A percentile compares a stretch with the other conserved stretches of the same genome.
These are phyloP conservation scores for Phoma herbarum DNA, from an alignment of 2,329 filamentous ascomycete genomes.

Conservation along the genomic window DNA sequence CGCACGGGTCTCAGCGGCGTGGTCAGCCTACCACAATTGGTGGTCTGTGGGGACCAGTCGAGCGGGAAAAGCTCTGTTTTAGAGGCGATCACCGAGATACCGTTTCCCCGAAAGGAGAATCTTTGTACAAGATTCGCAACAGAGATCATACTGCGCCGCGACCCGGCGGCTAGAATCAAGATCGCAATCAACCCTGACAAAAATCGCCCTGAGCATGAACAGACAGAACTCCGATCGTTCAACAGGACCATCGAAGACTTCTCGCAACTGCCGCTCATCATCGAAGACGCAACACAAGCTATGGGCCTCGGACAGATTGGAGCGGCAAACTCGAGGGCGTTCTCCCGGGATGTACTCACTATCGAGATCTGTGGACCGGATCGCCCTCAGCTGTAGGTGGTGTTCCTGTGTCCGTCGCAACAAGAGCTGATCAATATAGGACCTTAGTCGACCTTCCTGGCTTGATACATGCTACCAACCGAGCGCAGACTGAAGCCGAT, in stretches of 20 bases:
- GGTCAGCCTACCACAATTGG: constrained; percentile 33
- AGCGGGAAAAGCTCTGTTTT: constrained; percentile 70
- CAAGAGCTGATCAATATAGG: background rate
- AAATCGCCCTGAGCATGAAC: constrained; percentile 32
- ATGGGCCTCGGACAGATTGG: constrained; percentile 55
- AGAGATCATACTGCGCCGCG: constrained; percentile 52
- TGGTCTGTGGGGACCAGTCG: constrained; percentile 46
- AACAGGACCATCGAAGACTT: constrained; percentile 38
- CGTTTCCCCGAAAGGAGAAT: constrained; percentile 63
- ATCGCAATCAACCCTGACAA: constrained; percentile 14
- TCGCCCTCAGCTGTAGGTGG: constrained; percentile 30
- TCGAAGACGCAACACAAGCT: constrained; percentile 58
- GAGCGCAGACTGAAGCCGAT: constrained; percentile 1
- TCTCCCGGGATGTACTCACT: constrained; percentile 51
- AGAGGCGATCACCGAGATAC: constrained; percentile 68
- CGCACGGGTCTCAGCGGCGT: constrained; percentile 55
- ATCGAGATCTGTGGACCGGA: constrained; percentile 53
- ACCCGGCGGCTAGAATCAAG: constrained; percentile 28
- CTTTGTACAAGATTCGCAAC: constrained; percentile 68
- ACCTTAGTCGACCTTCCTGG: constrained; percentile 10
- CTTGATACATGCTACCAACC: constrained; percentile 1
- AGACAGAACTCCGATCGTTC: constrained; percentile 47
- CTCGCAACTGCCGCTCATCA: constrained; percentile 57
- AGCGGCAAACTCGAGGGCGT: constrained; percentile 28
- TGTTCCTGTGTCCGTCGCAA: too few relatives aligned